Conservation (phyloP, 768 basidiomycete genomes). For the Trametes villosa region DNA sequence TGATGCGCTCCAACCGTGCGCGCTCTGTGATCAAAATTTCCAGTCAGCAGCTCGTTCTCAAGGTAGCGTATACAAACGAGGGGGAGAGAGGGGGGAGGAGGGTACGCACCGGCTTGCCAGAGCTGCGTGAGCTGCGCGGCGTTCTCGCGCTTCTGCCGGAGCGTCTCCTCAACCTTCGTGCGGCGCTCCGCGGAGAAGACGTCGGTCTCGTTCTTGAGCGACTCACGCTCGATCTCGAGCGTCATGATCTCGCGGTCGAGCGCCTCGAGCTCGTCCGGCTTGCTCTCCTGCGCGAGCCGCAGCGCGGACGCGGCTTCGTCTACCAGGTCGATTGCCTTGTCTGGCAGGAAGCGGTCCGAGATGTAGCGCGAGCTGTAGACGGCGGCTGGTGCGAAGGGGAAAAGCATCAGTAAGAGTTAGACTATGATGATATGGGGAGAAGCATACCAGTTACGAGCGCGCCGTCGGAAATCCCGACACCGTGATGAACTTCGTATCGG, state of each 20-base stretch:
- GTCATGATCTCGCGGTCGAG: slow-evolving; percentile 86
- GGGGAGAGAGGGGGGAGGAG: neutral
- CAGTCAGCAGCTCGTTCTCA: slow-evolving; percentile 1
- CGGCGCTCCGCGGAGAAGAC: slow-evolving; percentile 80
- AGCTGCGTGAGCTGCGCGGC: slow-evolving; percentile 62
- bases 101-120: slow-evolving; percentile 71
- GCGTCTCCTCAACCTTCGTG: slow-evolving; percentile 63
- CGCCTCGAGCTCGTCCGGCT: slow-evolving; percentile 82
- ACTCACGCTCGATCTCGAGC: slow-evolving; percentile 87
- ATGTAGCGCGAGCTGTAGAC: slow-evolving; percentile 86
- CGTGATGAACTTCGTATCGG: slow-evolving; percentile 90
- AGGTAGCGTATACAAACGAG: neutral
- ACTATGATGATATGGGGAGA: neutral
- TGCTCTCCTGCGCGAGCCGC: slow-evolving; percentile 85
- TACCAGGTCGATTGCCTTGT: slow-evolving; percentile 90
- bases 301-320: slow-evolving; percentile 92
- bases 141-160: slow-evolving; percentile 63
- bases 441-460: slow-evolving; percentile 83
- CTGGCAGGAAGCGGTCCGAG: slow-evolving; percentile 85
- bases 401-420: neutral
- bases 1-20: slow-evolving; percentile 66
- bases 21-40: slow-evolving; percentile 52
- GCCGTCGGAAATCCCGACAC: slow-evolving; percentile 87
- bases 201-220: slow-evolving; percentile 86
- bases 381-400: slow-evolving; percentile 60